Evolutionary conservation across 495 filamentous ascomycete species (phyloP).

Genomic region (Talaromyces borbonicus): DNA sequence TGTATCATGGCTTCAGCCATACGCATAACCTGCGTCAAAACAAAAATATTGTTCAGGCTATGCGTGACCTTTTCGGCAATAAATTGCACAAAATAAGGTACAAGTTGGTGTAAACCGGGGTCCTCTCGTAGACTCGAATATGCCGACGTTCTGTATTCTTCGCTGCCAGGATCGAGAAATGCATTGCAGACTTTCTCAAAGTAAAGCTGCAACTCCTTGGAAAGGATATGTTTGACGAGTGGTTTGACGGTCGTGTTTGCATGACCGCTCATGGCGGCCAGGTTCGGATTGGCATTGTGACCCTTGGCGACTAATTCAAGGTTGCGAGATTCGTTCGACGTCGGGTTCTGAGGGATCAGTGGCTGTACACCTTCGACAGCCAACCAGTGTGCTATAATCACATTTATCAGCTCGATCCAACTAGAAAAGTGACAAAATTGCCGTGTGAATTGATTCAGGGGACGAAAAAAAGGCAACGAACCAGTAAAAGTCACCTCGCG

Average conservation of each 20-base stretch:
- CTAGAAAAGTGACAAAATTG: too few species aligned
- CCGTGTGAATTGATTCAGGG: too few species aligned
- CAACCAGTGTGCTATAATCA: slow-evolving; percentile 72
- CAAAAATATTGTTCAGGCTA: slow-evolving; percentile 72
- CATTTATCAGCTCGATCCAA: slow-evolving; percentile 18
- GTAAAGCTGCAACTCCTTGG: slow-evolving; percentile 92
- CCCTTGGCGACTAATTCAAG: slow-evolving; percentile 84
- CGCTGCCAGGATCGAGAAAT: slow-evolving; percentile 71
- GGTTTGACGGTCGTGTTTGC: slow-evolving; percentile 80
- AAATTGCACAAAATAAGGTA: slow-evolving; percentile 93
- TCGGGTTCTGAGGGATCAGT: slow-evolving; percentile 90
- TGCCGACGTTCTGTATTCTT: slow-evolving; percentile 76
- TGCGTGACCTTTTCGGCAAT: slow-evolving; percentile 92
- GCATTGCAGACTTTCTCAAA: slow-evolving; percentile 88
- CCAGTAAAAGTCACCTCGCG: slow-evolving; percentile 87
- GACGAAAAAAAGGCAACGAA: slow-evolving; percentile 34
- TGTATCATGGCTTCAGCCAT: slow-evolving; percentile 72
- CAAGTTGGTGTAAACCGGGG: slow-evolving; percentile 85
- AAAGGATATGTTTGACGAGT: slow-evolving; percentile 86
- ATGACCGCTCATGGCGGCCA: slow-evolving; percentile 71
- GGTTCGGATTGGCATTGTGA: slow-evolving; percentile 67
- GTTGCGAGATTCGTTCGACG: slow-evolving; percentile 65
- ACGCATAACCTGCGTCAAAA: slow-evolving; percentile 82
- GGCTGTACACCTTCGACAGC: slow-evolving; percentile 94
- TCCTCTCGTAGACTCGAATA: slow-evolving; percentile 74